Evolutionary conservation across 257 asterid genomes (phyloP), one percentile per base, ranked within the genome.

Genomic region (Solanum dulcamara): DNA sequence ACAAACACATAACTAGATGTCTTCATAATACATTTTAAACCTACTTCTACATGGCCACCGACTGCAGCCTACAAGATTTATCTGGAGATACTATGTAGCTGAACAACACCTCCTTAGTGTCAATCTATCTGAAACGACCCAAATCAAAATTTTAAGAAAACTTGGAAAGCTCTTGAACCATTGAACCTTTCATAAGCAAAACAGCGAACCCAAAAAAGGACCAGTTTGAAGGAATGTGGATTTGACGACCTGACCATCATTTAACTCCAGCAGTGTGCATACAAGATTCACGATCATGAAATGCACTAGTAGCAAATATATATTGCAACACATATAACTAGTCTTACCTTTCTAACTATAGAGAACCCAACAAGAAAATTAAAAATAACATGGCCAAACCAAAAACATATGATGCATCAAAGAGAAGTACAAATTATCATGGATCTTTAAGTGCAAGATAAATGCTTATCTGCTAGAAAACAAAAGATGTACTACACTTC

Each of bases 51-150:
- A 77, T 7, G 24, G 82, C 26, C 26, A 2, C 18, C 17, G 17
- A 77, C 40, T 24, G 60, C 40, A 83, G 26, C 90, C 88, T 84
- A 84, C 70, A 28, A 20, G 85, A 86, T 86, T 88, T 86, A 68
- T 87, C 87, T 80, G 92, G 86, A 77, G 86, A 86, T 85, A 80
- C 88, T n/a, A 48, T 57, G 88, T 88, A 88, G 53, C 71, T 50
- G 62, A 83, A 87, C 80, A 88, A 70, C 90, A 89, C 89, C 93
- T 85, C 92, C 87, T 46, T 9, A 2, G 83, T 35, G 59, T 44
- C 85, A 84, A 66, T 35, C 38, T 60, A 81, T 85, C 91, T 80
- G 86, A 59, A 81, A 89, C n/a, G 84, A 53, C 88, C 86, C 90
- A 87, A 81, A 88, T 88, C 87, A 85, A 50, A 30, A 38, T 15